Conservation (phyloP, 2,329 filamentous ascomycete species). For the Alternaria gansuensis region DNA sequence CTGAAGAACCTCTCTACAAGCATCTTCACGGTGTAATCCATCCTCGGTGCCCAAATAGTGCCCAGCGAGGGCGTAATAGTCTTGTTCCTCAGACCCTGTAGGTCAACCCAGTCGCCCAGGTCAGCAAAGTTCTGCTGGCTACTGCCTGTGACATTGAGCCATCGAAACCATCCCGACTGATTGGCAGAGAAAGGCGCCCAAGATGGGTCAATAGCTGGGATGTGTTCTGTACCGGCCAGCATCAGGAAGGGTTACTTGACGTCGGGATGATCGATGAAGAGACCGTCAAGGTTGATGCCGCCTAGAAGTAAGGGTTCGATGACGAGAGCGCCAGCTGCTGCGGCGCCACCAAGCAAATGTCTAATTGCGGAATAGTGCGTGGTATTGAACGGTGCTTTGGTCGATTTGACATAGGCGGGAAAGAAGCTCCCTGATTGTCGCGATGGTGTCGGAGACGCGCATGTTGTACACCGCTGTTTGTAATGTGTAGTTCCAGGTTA, state of each 20-base stretch:
- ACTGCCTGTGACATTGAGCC: slow-evolving; percentile 29
- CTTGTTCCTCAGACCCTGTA: slow-evolving; percentile 27
- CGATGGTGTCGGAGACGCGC: slow-evolving; percentile 10
- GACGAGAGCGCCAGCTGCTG: slow-evolving; percentile 6
- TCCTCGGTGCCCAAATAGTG: slow-evolving; percentile 29
- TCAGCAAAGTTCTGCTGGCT: slow-evolving; percentile 37
- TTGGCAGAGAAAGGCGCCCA: slow-evolving; percentile 32
- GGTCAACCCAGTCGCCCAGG: slow-evolving; percentile 36
- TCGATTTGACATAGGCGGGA: slow-evolving; percentile 11
- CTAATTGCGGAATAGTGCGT: slow-evolving; percentile 18
- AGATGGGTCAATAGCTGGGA: slow-evolving; percentile 22
- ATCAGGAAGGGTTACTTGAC: slow-evolving; percentile 32
- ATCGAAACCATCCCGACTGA: slow-evolving; percentile 37
- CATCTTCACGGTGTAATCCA: slow-evolving; percentile 28
- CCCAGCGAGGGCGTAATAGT: slow-evolving; percentile 25
- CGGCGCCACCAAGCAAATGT: slow-evolving; percentile 27
- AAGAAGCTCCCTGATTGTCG: slow-evolving; percentile 11
- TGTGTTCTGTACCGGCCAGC: slow-evolving; percentile 31
- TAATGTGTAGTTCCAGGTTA: background rate
- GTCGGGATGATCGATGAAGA: slow-evolving; percentile 27
- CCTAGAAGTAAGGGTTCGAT: slow-evolving; percentile 2
- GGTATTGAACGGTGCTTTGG: slow-evolving; percentile 18
- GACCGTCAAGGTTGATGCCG: slow-evolving; percentile 17
- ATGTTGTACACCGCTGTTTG: slow-evolving; percentile 8
- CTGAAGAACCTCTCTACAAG: slow-evolving; percentile 26